Percentiles rank a stretch among this genome's conserved stretches.
These are phyloP conservation scores for Leccinum cinnamomeum DNA, from an alignment of 1,284 basidiomycete genomes.

Conservation along the genomic window DNA sequence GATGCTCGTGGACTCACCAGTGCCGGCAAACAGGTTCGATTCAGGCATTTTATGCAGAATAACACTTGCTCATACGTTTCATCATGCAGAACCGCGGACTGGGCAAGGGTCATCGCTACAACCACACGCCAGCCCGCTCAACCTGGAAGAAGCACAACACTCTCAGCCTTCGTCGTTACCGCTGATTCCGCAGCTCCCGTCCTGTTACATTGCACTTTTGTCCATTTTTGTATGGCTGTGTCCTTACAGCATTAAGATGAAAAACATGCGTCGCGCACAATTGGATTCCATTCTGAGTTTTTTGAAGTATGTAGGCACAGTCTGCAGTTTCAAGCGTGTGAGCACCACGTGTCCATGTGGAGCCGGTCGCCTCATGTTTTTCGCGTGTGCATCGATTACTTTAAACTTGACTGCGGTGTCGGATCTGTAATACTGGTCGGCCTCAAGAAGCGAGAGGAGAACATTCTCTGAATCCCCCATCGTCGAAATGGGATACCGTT, in stretches of 20 bases:
- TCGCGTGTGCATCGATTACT: conserved; percentile 21
- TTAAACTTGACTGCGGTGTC: conserved; percentile 10
- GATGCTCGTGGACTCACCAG: conserved; percentile 97
- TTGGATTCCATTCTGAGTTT: background rate
- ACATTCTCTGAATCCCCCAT: conserved; percentile 8
- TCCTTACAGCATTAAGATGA: conserved; percentile 9
- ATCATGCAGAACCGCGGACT: conserved; percentile 77
- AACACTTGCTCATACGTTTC: conserved; percentile 3
- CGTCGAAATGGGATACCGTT: conserved; percentile 19
- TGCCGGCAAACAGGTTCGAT: conserved; percentile 86
- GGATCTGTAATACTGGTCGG: background rate
- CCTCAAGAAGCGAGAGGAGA: background rate
- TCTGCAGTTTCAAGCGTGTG: background rate
- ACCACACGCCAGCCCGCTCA: conserved; percentile 88
- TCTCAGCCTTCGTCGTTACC: conserved; percentile 96
- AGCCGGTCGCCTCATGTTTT: conserved; percentile 20
- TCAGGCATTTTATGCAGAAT: background rate
- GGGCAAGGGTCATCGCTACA: conserved; percentile 95
- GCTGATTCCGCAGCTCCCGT: conserved; percentile 52
- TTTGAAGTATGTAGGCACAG: background rate
- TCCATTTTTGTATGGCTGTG: conserved; percentile 23
- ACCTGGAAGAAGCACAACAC: conserved; percentile 99
- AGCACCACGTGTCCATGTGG: background rate
- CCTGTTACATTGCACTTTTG: conserved; percentile 12
- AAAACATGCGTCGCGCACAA: conserved; percentile 12